Conservation (phyloP, 106 monocot genomes). For the Iris macrosiphon region DNA sequence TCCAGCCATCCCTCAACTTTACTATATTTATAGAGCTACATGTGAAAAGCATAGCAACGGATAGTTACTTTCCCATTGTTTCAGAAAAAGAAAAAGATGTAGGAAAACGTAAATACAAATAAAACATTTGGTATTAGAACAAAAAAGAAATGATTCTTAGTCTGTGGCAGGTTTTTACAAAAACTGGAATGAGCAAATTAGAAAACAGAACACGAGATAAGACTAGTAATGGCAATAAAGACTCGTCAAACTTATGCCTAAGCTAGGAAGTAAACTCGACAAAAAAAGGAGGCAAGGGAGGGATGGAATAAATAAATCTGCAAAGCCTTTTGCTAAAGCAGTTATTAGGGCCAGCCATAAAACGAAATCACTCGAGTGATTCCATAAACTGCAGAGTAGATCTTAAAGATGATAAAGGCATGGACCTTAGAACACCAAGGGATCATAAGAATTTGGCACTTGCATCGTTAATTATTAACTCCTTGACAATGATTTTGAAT, state of each 20-base stretch:
- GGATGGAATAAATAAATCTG: too few relatives aligned
- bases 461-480: neutral
- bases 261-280: neutral
- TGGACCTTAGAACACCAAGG: neutral
- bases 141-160: neutral
- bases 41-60: slow-evolving; percentile 2
- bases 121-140: neutral
- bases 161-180: neutral
- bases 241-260: too few relatives aligned
- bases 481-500: neutral
- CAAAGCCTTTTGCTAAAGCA: neutral
- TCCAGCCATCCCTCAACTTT: slow-evolving; percentile 68
- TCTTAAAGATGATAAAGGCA: neutral
- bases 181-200: neutral
- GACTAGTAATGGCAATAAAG: too few relatives aligned
- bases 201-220: too few relatives aligned
- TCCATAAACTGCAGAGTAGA: too few relatives aligned
- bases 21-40: slow-evolving; percentile 46
- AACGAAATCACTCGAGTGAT: too few relatives aligned
- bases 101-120: neutral
- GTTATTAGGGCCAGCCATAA: neutral
- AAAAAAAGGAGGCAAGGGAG: neutral
- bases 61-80: neutral
- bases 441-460: neutral
- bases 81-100: neutral